These are phyloP conservation scores for Scutellaria galericulata DNA, from an alignment of 257 asterid species.

Conservation along the genomic window DNA sequence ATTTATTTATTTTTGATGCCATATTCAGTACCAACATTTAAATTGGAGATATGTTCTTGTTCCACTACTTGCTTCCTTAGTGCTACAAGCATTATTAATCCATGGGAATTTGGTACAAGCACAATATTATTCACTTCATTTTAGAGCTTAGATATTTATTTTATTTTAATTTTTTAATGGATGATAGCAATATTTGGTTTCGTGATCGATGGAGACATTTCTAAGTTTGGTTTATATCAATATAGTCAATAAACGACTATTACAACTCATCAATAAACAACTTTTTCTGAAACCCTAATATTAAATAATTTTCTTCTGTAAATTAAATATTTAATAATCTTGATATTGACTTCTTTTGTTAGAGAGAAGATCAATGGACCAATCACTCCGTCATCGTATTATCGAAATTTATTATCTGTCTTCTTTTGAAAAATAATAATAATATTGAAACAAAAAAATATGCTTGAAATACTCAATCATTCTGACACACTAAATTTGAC, in stretches of 20 bases:
- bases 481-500: constrained; percentile 1
- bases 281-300: too few relatives aligned
- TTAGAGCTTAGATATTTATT: neutral
- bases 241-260: constrained; percentile 11
- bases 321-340: too few relatives aligned
- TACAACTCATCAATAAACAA: constrained; percentile 8
- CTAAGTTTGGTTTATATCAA: neutral
- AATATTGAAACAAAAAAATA: too few relatives aligned
- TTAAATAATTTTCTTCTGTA: too few relatives aligned
- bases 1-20: constrained; percentile 20
- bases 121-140: neutral
- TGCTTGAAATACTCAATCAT: too few relatives aligned
- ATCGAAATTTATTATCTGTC: too few relatives aligned
- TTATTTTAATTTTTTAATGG: neutral
- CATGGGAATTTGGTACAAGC: constrained; percentile 19
- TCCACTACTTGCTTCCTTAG: constrained; percentile 35
- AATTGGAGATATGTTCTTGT: constrained; percentile 33
- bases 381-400: too few relatives aligned
- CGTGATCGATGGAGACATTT: neutral
- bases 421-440: too few relatives aligned
- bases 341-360: too few relatives aligned
- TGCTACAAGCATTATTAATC: constrained; percentile 34
- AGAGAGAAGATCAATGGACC: too few relatives aligned
- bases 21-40: constrained; percentile 34
- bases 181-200: constrained; percentile 1